These are phyloP conservation scores for Ceriops zippeliana DNA, from an alignment of 345 rosid genomes.

Conservation along the genomic window DNA sequence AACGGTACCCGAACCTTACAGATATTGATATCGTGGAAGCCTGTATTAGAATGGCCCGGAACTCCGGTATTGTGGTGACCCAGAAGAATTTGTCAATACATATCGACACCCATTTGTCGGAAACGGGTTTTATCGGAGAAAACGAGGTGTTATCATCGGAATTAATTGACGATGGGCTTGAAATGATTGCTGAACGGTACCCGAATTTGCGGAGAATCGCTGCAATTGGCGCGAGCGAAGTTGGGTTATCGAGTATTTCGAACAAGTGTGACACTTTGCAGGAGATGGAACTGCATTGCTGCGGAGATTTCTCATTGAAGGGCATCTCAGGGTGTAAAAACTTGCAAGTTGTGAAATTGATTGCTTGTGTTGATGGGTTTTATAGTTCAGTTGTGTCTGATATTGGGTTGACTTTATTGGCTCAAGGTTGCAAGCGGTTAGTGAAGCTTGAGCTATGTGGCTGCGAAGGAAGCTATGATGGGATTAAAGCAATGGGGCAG, in stretches of 20 bases:
- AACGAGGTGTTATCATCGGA: conserved; percentile 30
- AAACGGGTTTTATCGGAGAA: conserved; percentile 22
- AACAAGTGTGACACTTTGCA: conserved; percentile 66
- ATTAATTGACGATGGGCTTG: conserved; percentile 55
- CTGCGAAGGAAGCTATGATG: conserved; percentile 89
- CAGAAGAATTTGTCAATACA: conserved; percentile 42
- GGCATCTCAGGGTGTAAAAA: conserved; percentile 82
- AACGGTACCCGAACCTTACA: conserved; percentile 68
- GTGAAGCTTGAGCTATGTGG: conserved; percentile 89
- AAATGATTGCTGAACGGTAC: conserved; percentile 48
- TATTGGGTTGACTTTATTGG: conserved; percentile 84
- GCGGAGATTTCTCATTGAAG: conserved; percentile 59
- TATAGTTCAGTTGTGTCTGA: conserved; percentile 67
- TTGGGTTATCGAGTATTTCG: conserved; percentile 62
- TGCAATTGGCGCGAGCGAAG: conserved; percentile 63
- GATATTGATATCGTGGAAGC: conserved; percentile 54
- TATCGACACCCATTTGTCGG: conserved; percentile 38
- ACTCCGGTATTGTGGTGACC: conserved; percentile 53
- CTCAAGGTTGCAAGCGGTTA: conserved; percentile 84
- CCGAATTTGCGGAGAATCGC: conserved; percentile 66
- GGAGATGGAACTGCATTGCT: conserved; percentile 75
- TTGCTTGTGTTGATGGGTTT: conserved; percentile 62
- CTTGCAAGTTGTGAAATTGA: conserved; percentile 73
- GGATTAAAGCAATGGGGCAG: conserved; percentile 87
- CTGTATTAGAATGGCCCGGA: conserved; percentile 47